These are phyloP conservation scores for Monosporascus sp. DNA, from an alignment of 2,329 filamentous ascomycete genomes.

Conservation along the genomic window DNA sequence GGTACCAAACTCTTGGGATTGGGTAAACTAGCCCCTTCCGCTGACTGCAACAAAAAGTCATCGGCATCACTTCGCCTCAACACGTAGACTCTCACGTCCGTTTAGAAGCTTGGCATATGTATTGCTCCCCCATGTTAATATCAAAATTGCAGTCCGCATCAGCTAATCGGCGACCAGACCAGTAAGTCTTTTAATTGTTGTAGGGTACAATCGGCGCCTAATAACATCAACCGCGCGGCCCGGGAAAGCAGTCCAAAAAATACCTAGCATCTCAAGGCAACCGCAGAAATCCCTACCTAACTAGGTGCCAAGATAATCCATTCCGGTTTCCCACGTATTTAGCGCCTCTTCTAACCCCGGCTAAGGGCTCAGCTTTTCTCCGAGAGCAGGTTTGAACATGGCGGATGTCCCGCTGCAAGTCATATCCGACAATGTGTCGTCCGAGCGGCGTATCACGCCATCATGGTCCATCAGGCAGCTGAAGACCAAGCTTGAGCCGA, in stretches of 20 bases:
- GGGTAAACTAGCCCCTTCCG: neutral
- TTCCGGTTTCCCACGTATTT: neutral
- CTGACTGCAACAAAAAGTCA: neutral
- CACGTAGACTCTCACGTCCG: neutral
- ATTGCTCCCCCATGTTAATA: neutral
- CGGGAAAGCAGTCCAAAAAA: too few species aligned
- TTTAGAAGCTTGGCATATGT: neutral
- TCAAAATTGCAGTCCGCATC: too few species aligned
- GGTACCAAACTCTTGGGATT: neutral
- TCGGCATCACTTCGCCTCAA: neutral
- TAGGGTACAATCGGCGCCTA: too few species aligned
- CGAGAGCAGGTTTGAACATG: conserved; percentile 37
- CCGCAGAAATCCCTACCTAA: too few species aligned
- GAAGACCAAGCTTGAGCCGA: conserved; percentile 82
- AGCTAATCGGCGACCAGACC: too few species aligned
- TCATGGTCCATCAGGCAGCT: conserved; percentile 84
- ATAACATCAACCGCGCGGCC: too few species aligned
- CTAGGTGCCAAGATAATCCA: too few species aligned
- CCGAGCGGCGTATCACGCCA: conserved; percentile 86
- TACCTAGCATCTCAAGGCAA: too few species aligned
- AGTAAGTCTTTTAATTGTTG: too few species aligned
- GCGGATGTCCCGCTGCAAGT: conserved; percentile 72
- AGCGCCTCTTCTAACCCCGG: neutral
- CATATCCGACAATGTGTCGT: conserved; percentile 69
- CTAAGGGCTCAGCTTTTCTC: conserved; percentile 2